A percentile compares a stretch with the other conserved stretches of the same genome.
These are phyloP conservation scores for Podospora tetraspora DNA, from an alignment of 495 filamentous ascomycete species.

Conservation along the genomic window DNA sequence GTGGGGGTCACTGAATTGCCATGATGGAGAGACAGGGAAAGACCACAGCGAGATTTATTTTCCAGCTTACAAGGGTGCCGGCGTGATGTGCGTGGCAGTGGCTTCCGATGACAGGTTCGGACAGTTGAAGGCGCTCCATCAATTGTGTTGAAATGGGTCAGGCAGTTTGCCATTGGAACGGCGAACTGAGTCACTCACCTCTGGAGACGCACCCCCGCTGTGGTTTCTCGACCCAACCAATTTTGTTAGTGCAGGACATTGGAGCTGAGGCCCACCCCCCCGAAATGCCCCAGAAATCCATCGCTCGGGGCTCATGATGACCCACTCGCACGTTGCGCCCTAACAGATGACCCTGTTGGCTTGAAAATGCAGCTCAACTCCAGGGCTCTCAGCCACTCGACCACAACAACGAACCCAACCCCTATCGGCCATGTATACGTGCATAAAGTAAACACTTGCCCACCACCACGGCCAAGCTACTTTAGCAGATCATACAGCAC, in stretches of 20 bases:
- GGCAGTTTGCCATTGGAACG: background rate
- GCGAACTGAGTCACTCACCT: background rate
- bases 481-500: background rate
- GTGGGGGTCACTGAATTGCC: too few species aligned
- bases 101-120: background rate
- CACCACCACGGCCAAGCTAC: background rate
- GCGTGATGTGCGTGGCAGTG: background rate
- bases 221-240: background rate
- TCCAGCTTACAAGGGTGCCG: background rate
- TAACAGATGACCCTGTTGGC: background rate
- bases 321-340: background rate
- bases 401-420: background rate
- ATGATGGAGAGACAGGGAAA: too few species aligned
- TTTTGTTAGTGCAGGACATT: background rate
- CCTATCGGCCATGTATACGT: background rate
- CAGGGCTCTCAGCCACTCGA: background rate
- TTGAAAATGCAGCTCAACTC: background rate
- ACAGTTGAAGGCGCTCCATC: background rate
- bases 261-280: background rate
- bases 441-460: background rate
- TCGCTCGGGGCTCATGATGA: background rate
- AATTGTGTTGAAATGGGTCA: background rate
- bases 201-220: background rate
- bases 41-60: too few species aligned
- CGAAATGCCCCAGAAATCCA: background rate